These are phyloP conservation scores for Aspergillus quadricinctus DNA, from an alignment of 2,329 filamentous ascomycete genomes.

Conservation along the genomic window DNA sequence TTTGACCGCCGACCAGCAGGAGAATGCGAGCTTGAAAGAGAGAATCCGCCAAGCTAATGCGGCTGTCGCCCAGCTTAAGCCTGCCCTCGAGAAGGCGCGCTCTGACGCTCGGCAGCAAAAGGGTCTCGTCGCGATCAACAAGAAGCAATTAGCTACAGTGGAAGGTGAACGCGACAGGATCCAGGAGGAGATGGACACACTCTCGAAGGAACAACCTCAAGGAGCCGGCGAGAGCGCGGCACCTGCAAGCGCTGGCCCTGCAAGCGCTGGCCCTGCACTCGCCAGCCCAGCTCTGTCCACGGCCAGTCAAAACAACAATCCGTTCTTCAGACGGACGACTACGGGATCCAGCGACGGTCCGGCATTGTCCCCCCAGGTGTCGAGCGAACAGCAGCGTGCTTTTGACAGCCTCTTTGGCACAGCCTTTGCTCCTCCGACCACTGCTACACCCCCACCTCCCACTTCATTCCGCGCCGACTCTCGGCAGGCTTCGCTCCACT, in stretches of 20 bases:
- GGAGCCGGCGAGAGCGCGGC: constrained; percentile 48
- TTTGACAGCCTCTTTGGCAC: constrained; percentile 87
- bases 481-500: constrained; percentile 39
- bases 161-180: constrained; percentile 86
- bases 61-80: constrained; percentile 78
- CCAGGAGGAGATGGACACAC: constrained; percentile 68
- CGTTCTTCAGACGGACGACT: constrained; percentile 75
- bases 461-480: constrained; percentile 60
- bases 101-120: constrained; percentile 92
- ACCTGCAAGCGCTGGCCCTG: constrained; percentile 39
- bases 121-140: constrained; percentile 94
- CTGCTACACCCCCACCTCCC: constrained; percentile 45
- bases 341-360: constrained; percentile 44
- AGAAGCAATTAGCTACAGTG: constrained; percentile 88
- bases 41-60: constrained; percentile 77
- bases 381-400: constrained; percentile 56
- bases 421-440: constrained; percentile 50
- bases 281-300: constrained; percentile 62
- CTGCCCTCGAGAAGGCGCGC: constrained; percentile 87
- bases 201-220: constrained; percentile 58
- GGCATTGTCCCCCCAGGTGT: constrained; percentile 43
- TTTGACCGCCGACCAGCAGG: constrained; percentile 80
- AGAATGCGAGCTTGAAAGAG: constrained; percentile 81
- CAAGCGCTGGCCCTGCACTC: constrained; percentile 47
- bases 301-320: constrained; percentile 75